Evolutionary conservation across 257 asterid genomes (phyloP), one percentile per base, ranked within the genome.

Genomic region (Solanum sitiens): DNA sequence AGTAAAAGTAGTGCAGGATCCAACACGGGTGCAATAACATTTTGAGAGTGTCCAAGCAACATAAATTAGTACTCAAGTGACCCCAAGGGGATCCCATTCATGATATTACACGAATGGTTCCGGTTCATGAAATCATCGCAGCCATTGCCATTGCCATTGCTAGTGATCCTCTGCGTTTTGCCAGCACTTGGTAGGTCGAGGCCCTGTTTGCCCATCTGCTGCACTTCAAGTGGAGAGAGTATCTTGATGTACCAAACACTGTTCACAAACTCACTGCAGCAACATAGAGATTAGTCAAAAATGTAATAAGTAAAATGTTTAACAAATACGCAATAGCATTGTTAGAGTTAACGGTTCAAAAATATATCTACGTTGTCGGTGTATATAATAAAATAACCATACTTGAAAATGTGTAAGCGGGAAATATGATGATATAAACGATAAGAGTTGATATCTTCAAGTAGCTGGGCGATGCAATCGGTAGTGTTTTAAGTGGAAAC

Each of bases 171-270:
- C 5, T 88, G 91, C 21, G 89, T 82, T 45, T 93, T 88, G 89
- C 71, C 92, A 21, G 95, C 88, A 14, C 25, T 79, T 45, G 97
- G 95, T 85, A 94, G 98, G 87, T 90, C 90, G 30, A 94, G 93
- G 83, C 98, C 98, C 23, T 93, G 96, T 92, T 93, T 96, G 67
- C 96, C 96, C 99, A 96, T 94, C 88, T 96, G 99, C 88, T 95
- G 98, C 93, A 95, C 99, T 92, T 96, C 98, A 21, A 86, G 91
- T 11, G 99, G 98, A 77, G 98, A 95, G 63, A 96, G 95, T 83
- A 96, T 95, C 94, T 95, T 96, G 94, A 96, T 95, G 89, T 93
- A 94, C 96, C 95, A 93, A n/a, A 96, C 98, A 47, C 40, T 94
- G 92, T 95, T 95, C 20, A 95, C 94, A 70, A 96, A 96, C 89